Percentiles rank a stretch among this genome's conserved stretches.
phyloP scores from a whole-genome alignment of 345 rosid species.

The Trapa incisa region DNA sequence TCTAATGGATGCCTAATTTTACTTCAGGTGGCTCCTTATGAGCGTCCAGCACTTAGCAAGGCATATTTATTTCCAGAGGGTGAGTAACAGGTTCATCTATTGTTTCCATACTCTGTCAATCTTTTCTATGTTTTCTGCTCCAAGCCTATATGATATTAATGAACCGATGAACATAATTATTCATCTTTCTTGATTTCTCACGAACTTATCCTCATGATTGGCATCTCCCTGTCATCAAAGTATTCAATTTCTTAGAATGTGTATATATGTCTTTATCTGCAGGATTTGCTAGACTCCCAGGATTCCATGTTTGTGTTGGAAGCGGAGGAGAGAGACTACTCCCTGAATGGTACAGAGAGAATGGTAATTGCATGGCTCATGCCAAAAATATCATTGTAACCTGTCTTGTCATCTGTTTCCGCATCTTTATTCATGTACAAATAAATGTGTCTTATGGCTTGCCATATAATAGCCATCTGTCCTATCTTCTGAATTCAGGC shows the following conservation, averaged over 20 bases:
- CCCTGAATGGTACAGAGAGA: slow-evolving; percentile 82
- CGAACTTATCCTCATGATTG: neutral
- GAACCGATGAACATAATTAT: neutral
- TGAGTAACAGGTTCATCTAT: slow-evolving; percentile 14
- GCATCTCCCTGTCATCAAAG: no score
- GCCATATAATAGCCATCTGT: neutral
- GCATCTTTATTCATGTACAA: neutral
- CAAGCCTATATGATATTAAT: neutral
- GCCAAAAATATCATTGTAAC: neutral
- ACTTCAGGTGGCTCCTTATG: slow-evolving; percentile 90
- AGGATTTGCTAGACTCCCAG: slow-evolving; percentile 98
- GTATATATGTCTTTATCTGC: slow-evolving; percentile 4
- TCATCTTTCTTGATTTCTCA: neutral
- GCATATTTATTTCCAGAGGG: slow-evolving; percentile 88
- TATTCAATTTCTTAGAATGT: neutral
- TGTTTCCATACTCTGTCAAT: neutral
- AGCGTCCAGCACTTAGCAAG: slow-evolving; percentile 96
- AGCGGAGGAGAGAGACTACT: slow-evolving; percentile 91
- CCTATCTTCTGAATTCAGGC: slow-evolving; percentile 34
- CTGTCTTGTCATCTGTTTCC: neutral
- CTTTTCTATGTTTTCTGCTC: no score
- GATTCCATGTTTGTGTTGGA: slow-evolving; percentile 94
- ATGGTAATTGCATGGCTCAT: slow-evolving; percentile 33
- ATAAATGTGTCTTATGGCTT: neutral
- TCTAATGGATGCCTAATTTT: slow-evolving; percentile 7